Base-by-base conservation (phyloP, 192 early-diverging fungal species). In the Coemansia sp. region DNA sequence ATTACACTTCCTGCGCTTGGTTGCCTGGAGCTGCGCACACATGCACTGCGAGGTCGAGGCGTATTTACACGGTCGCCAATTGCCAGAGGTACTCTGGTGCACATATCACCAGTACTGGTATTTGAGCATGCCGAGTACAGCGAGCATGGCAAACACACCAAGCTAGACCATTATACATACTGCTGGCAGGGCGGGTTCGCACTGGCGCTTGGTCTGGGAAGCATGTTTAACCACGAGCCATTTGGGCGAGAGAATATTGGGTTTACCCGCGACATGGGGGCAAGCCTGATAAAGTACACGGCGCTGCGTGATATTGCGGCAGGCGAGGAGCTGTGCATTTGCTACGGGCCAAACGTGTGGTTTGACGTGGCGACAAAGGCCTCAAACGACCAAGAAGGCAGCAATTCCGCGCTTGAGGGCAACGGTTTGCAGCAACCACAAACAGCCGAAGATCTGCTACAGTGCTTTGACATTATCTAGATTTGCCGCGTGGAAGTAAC, bases 111-210 rank as follows among this genome's bases (percentile, higher is more conserved):
- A 9, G 64, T 89, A 14, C 73, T 90, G 7, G 41, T 89, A 11
- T 88, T 90, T 67, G 75, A 68, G 14, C 67, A 71, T 1, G 60
- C 74, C 1, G 89, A 90, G 53, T 90, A 90, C 42, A 51, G 55
- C n/a, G 50, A 31, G 8, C 86, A 90, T 64, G 89, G 89, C 10
- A 80, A 78, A 41, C 70, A 83, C 67, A 90, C 89, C 1, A 67
- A 78, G n/a, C 64, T 89, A 5, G 89, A 89, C 48, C 81, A 90
- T 63, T 90, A 90, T 60, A 90, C 89, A 0, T 90, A 90, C 57
- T 80, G 86, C 23, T 90, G 89, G 89, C 68, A 75, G 38, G 82
- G 77, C 17, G 83, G 75, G 38, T 88, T 78, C 78, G 89, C 86
- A 9, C 71, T 90, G 23, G 87, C 89, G 0, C 74, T 90, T 50